Conservation (phyloP, 2,329 filamentous ascomycete species). For the Ilyonectria robusta region DNA sequence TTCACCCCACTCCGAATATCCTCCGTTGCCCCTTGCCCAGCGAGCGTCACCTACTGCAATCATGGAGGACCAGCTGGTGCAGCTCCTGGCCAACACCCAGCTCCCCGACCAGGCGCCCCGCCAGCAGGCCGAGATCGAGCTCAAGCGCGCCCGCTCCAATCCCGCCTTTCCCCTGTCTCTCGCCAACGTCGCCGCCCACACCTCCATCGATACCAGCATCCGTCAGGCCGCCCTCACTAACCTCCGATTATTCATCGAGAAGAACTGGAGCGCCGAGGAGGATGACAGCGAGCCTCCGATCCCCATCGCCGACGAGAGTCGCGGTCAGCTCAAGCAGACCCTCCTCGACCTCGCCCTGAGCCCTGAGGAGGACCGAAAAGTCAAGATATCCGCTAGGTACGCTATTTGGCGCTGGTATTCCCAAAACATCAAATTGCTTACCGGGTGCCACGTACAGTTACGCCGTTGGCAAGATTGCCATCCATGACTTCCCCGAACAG, state of each 20-base stretch:
- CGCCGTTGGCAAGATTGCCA: slow-evolving; percentile 93
- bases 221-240: slow-evolving; percentile 87
- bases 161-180: slow-evolving; percentile 84
- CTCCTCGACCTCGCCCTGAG: slow-evolving; percentile 85
- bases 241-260: slow-evolving; percentile 86
- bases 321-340: slow-evolving; percentile 79
- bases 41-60: slow-evolving; percentile 40
- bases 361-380: slow-evolving; percentile 82
- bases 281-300: slow-evolving; percentile 76
- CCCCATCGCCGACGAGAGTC: slow-evolving; percentile 80
- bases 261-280: slow-evolving; percentile 84
- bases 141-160: slow-evolving; percentile 78
- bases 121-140: slow-evolving; percentile 88
- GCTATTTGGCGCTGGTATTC: background rate
- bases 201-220: slow-evolving; percentile 79
- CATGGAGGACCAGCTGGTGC: slow-evolving; percentile 95
- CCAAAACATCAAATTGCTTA: slow-evolving; percentile 6
- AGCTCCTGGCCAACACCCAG: slow-evolving; percentile 90
- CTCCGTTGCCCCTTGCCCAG: background rate
- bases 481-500: slow-evolving; percentile 91
- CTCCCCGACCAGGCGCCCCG: slow-evolving; percentile 81
- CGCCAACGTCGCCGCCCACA: slow-evolving; percentile 83
- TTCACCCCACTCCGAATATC: background rate
- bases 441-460: slow-evolving; percentile 59
- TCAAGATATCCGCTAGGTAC: slow-evolving; percentile 90